Evolutionary conservation across 768 basidiomycete species (phyloP).

Genomic region (Plicaturopsis crispa): DNA sequence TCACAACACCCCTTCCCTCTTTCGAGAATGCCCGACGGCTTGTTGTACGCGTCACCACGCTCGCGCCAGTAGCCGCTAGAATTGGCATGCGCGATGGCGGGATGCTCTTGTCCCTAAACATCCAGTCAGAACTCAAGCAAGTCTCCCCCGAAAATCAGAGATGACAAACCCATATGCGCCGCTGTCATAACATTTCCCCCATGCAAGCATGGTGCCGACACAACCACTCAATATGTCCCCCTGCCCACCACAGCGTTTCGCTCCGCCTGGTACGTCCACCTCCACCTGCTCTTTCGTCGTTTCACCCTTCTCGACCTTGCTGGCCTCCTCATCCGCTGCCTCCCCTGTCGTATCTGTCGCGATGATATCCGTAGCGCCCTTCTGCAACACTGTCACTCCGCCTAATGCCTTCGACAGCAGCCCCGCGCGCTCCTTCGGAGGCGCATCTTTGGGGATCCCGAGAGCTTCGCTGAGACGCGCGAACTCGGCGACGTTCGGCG

Average conservation of each 20-base stretch:
- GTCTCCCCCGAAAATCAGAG: background rate
- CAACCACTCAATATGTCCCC: slow-evolving; percentile 89
- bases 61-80: slow-evolving; percentile 79
- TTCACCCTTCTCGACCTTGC: slow-evolving; percentile 37
- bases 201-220: slow-evolving; percentile 86
- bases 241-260: slow-evolving; percentile 94
- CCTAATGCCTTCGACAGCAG: slow-evolving; percentile 70
- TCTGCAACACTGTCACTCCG: slow-evolving; percentile 86
- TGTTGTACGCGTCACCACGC: slow-evolving; percentile 81
- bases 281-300: slow-evolving; percentile 52
- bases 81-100: slow-evolving; percentile 67
- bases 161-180: slow-evolving; percentile 67
- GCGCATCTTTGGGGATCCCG: slow-evolving; percentile 50
- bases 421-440: slow-evolving; percentile 50
- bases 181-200: slow-evolving; percentile 90
- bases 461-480: slow-evolving; percentile 70
- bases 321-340: slow-evolving; percentile 35
- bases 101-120: slow-evolving; percentile 41
- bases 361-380: slow-evolving; percentile 79
- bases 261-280: slow-evolving; percentile 67
- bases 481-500: slow-evolving; percentile 94
- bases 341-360: slow-evolving; percentile 65
- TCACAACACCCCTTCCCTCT: slow-evolving; percentile 75
- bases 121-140: background rate
- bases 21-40: slow-evolving; percentile 70